These are phyloP conservation scores for Castanopsis chinensis DNA, from an alignment of 306 rosid species.

Conservation along the genomic window DNA sequence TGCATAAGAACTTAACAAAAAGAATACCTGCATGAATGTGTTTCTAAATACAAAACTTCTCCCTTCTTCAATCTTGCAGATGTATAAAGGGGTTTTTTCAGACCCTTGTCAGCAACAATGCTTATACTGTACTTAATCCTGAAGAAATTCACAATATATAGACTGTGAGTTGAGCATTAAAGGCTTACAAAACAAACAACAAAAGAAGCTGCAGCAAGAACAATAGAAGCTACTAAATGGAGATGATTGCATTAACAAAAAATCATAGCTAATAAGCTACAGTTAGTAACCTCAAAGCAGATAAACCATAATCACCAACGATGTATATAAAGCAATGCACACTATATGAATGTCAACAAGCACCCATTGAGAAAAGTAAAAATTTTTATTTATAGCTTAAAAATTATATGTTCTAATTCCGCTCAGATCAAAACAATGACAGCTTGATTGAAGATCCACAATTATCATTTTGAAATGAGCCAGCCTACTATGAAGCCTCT, in stretches of 20 bases:
- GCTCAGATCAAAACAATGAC: too few species aligned
- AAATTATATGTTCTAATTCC: too few species aligned
- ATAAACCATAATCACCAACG: not conserved
- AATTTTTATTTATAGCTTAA: too few species aligned
- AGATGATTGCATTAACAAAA: too few species aligned
- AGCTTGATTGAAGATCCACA: too few species aligned
- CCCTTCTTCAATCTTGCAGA: constrained; percentile 97
- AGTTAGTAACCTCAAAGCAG: not conserved
- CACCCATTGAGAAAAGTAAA: too few species aligned
- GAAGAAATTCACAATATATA: constrained; percentile 24
- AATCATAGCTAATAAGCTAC: not conserved
- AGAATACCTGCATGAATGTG: constrained; percentile 77
- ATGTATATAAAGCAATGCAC: not conserved
- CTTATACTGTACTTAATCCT: constrained; percentile 98
- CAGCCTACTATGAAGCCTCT: too few species aligned
- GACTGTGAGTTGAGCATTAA: not conserved
- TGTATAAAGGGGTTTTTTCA: constrained; percentile 81
- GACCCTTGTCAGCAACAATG: constrained; percentile 97
- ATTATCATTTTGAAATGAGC: too few species aligned
- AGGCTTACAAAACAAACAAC: not conserved
- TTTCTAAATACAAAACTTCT: constrained; percentile 89
- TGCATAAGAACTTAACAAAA: constrained; percentile 19
- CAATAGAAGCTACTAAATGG: not conserved
- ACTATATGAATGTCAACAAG: not conserved
- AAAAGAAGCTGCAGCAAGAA: constrained; percentile 4